phyloP scores from a whole-genome alignment of 768 basidiomycete genomes.

The Psilocybe azurescens region DNA sequence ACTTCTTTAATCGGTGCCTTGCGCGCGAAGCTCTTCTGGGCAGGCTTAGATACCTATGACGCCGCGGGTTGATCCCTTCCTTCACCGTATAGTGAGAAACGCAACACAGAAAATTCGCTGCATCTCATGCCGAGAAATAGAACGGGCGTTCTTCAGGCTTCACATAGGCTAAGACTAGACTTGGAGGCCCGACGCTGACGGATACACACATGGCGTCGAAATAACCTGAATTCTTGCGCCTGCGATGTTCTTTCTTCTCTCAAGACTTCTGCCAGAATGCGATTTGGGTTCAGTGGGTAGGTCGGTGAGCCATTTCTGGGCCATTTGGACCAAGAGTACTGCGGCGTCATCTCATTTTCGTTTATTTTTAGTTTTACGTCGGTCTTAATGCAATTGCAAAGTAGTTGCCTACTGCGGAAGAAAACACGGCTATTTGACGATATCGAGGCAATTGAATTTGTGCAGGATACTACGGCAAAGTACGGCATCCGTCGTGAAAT shows the following conservation, averaged over 20 bases:
- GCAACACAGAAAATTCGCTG: constrained; percentile 1
- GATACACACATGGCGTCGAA: not conserved
- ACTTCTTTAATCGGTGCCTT: constrained; percentile 29
- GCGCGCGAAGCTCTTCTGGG: constrained; percentile 9
- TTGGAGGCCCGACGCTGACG: constrained; percentile 1
- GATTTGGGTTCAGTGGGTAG: not conserved
- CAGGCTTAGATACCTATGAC: constrained; percentile 20
- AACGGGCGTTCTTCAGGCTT: not conserved
- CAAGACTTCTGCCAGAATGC: not conserved
- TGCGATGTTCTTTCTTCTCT: not conserved
- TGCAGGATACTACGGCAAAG: not conserved
- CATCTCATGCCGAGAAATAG: not conserved
- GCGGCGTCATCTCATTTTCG: not conserved
- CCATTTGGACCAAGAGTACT: not conserved
- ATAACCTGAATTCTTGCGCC: not conserved
- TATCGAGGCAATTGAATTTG: not conserved
- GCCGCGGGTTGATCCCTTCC: constrained; percentile 19
- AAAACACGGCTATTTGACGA: not conserved
- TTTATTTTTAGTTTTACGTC: not conserved
- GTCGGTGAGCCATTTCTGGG: not conserved
- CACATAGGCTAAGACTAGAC: not conserved
- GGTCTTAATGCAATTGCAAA: not conserved
- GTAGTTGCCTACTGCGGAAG: not conserved
- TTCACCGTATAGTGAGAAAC: constrained; percentile 8
- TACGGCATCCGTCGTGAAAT: not conserved